Evolutionary conservation across 1,139 yeast species (phyloP).

Genomic region (Saccharomyces uvarum): DNA sequence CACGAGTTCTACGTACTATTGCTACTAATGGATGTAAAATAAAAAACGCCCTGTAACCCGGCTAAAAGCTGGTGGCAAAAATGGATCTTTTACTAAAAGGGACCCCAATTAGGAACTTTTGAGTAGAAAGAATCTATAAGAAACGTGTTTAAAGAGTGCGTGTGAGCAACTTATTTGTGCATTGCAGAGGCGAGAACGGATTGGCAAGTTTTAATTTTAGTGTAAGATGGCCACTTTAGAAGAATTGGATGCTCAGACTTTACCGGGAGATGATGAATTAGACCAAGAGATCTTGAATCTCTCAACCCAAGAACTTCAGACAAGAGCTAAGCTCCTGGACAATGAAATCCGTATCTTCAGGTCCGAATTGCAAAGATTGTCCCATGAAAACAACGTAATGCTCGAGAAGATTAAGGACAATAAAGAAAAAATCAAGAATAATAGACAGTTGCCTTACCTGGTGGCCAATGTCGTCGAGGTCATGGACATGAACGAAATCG

Average conservation of each 20-base stretch:
- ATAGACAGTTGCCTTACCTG: constrained; percentile 88
- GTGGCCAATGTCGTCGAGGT: constrained; percentile 98
- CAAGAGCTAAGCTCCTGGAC: constrained; percentile 80
- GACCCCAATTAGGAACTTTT: not conserved
- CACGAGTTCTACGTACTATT: not conserved
- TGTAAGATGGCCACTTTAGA: constrained; percentile 58
- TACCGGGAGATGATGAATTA: constrained; percentile 44
- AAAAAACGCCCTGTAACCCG: not conserved
- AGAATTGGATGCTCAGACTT: constrained; percentile 49
- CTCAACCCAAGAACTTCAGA: constrained; percentile 75
- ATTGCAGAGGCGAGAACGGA: not conserved
- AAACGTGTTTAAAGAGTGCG: not conserved
- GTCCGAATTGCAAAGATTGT: constrained; percentile 81
- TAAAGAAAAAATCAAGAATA: constrained; percentile 91
- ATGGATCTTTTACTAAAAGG: constrained; percentile 7
- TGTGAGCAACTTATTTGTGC: not conserved
- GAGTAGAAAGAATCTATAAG: not conserved
- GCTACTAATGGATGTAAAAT: not conserved
- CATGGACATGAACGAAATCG: constrained; percentile 79
- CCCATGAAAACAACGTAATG: constrained; percentile 91
- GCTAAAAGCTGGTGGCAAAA: constrained; percentile 4
- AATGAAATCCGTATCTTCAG: constrained; percentile 95
- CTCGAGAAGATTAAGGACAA: constrained; percentile 90
- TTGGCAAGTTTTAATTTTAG: not conserved
- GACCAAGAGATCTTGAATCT: constrained; percentile 77